Conservation (phyloP, 2,329 filamentous ascomycete species). For the Calonectria pseudoreteaudii region DNA sequence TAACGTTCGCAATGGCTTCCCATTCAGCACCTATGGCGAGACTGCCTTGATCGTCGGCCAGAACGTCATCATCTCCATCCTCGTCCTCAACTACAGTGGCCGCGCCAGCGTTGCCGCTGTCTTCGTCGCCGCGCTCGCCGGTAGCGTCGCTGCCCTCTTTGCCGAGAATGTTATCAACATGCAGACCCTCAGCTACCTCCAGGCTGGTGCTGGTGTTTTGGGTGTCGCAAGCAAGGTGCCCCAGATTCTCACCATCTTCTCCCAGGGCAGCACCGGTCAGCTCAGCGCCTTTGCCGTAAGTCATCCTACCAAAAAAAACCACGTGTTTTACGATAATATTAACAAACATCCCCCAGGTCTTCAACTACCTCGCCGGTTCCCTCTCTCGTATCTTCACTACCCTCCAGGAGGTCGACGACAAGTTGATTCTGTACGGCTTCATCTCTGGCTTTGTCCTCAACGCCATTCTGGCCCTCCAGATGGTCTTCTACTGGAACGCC, state of each 20-base stretch:
- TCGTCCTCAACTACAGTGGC: slow-evolving; percentile 88
- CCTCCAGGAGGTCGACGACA: slow-evolving; percentile 95
- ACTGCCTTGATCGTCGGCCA: slow-evolving; percentile 91
- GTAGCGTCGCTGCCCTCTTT: slow-evolving; percentile 77
- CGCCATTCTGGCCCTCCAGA: slow-evolving; percentile 85
- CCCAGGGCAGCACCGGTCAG: slow-evolving; percentile 90
- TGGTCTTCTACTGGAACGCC: slow-evolving; percentile 96
- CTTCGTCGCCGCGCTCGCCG: slow-evolving; percentile 82
- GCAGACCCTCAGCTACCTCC: slow-evolving; percentile 77
- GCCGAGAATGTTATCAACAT: slow-evolving; percentile 73
- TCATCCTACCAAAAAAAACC: slow-evolving; percentile 30
- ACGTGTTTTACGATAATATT: background rate
- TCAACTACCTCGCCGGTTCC: slow-evolving; percentile 96
- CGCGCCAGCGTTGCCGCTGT: slow-evolving; percentile 75
- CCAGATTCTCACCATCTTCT: slow-evolving; percentile 89
- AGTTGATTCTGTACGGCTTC: slow-evolving; percentile 95
- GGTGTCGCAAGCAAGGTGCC: slow-evolving; percentile 92
- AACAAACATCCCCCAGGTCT: slow-evolving; percentile 71
- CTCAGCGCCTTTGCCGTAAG: slow-evolving; percentile 95
- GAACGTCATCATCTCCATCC: slow-evolving; percentile 87
- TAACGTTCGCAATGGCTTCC: slow-evolving; percentile 90
- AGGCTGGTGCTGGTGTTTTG: slow-evolving; percentile 85
- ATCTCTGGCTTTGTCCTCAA: slow-evolving; percentile 93
- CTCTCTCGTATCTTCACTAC: slow-evolving; percentile 97
- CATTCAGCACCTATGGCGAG: slow-evolving; percentile 97